Conservation (phyloP, 257 asterid species). For the Dorcoceras hygrometricum region DNA sequence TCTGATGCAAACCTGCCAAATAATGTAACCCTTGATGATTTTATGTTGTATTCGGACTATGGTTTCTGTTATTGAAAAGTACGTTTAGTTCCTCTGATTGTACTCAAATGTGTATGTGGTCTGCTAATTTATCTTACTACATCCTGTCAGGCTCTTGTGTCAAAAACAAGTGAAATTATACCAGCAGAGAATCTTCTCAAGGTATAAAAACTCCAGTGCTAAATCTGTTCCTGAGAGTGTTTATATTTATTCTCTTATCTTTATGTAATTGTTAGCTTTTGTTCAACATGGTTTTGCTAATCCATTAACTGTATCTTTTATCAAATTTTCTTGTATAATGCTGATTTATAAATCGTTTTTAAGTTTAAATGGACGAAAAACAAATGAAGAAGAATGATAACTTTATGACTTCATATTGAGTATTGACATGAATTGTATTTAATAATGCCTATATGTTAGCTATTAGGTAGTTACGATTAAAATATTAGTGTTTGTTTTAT, state of each 20-base stretch:
- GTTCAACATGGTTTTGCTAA: neutral
- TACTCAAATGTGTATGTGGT: neutral
- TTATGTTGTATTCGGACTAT: neutral
- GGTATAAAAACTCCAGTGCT: slow-evolving; percentile 40
- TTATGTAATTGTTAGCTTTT: neutral
- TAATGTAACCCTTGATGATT: slow-evolving; percentile 37
- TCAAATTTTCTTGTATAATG: slow-evolving; percentile 11
- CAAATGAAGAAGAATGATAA: neutral
- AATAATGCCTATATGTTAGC: too few relatives aligned
- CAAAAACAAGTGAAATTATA: slow-evolving; percentile 34
- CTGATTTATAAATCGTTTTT: neutral
- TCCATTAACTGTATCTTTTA: neutral
- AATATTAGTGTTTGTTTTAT: slow-evolving; percentile 11
- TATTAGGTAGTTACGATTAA: neutral
- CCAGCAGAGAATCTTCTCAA: slow-evolving; percentile 95
- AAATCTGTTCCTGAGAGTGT: neutral
- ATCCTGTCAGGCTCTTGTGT: slow-evolving; percentile 46
- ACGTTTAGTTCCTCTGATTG: neutral
- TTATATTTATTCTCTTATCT: neutral
- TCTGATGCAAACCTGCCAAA: slow-evolving; percentile 28
- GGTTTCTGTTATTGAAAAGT: neutral
- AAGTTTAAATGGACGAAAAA: slow-evolving; percentile 12
- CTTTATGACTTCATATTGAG: neutral
- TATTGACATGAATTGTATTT: neutral
- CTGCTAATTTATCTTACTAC: slow-evolving; percentile 25